Evolutionary conservation across 75 land plant species (phyloP), one percentile per base, ranked within the genome.

Genomic region (Pinus albicaulis): DNA sequence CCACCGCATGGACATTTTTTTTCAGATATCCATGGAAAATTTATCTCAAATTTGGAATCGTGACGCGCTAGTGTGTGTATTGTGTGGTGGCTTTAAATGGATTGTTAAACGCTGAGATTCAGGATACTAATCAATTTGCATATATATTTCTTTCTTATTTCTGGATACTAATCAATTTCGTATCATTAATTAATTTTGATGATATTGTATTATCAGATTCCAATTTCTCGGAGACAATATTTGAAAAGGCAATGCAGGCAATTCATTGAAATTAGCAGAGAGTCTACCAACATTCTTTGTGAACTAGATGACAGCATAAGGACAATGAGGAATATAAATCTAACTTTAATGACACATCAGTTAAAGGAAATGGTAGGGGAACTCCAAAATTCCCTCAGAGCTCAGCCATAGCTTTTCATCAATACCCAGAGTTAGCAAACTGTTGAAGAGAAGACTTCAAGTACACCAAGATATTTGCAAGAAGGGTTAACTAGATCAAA

Each of bases 21-120:
- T 85, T 78, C 76, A 75, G 82, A 1, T 85, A 87, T 59, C 92
- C 92, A 20, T 87, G 89, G 92, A 57, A 79, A 53, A 86, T 87
- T 13, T 90, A 90, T 62, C 73, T 78, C 3, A 85, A 87, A 55
- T 57, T 87, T 34, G 89, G 84, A 76, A 26, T 53, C 8, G 72
- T 82, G 25, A 55, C 61, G 10, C 76, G 87, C 20, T 65, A 87
- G 56, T 5, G 48, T 6, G 48, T 6, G 7, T 41, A 41, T 6
- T 41, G 48, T 41, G 48, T 41, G 48, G 6, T 82, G 84, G 62
- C 80, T 87, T 82, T 89, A 7, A 61, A 78, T 60, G 72, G 74
- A n/a, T 73, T 68, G 72, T 57, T 87, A 34, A 61, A 53, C 48
- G 72, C 77, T 13, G 63, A 87, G 3, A 14, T 66, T n/a, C 52